Evolutionary conservation across 2,329 filamentous ascomycete species (phyloP), one percentile per base, ranked within the genome.

Genomic region (Pyricularia sp.): DNA sequence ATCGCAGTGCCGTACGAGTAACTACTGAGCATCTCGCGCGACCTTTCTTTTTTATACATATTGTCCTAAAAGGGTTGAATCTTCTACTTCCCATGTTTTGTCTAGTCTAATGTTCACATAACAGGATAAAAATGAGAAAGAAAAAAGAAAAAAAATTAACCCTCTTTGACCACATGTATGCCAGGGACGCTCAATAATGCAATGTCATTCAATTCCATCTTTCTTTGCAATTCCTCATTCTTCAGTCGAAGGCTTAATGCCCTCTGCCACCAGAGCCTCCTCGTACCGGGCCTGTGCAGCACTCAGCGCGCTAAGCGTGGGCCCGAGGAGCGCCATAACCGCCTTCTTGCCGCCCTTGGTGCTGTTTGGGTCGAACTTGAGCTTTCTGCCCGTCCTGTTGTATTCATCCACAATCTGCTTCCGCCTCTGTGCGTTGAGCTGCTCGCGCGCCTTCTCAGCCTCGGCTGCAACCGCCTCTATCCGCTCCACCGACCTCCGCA

Each of bases 381-480:
- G 79, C 75, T 88, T 90, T 76, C 88, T 90, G 7, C 88, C 87
- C 0, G 91, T 94, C 67, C 82, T 82, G 70, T 89, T 81, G 69
- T 87, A 88, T 66, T 89, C 80, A 65, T 88, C 84, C 64, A 87
- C 82, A 19, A 91, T 88, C 70, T 92, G 86, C 68, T 84, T 82
- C 75, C 88, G 91, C 66, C 86, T 78, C 63, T 79, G 81, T 57
- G 85, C 83, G 19, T 96, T 84, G 64, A 85, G 80, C n/a, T 82
- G 80, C 63, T 87, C 80, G 33, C 90, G 83, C 67, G 90, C 89
- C 65, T 79, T 79, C 71, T 97, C 93, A 0, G 94, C 94, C 70
- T 91, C 88, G 16, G 85, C 82, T 0, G 89, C 90, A 1, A 97
- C 90, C 19, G 88, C 87, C 65, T 89, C 84, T 74, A 97, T 93